These are phyloP conservation scores for Candida neerlandica DNA, from an alignment of 1,139 yeast species.

Conservation along the genomic window DNA sequence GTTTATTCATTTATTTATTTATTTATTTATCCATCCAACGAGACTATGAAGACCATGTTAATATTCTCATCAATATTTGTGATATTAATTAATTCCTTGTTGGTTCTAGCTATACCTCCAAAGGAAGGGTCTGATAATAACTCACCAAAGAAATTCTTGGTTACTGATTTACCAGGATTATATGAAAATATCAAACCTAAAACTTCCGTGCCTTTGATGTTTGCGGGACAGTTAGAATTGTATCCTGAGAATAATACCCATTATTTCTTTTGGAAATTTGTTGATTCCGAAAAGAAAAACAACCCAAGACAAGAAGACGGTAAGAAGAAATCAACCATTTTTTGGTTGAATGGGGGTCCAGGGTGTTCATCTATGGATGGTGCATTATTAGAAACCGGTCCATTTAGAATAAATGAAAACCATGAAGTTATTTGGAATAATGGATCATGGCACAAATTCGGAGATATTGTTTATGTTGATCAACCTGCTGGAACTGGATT, in stretches of 20 bases:
- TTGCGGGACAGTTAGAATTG: constrained; percentile 69
- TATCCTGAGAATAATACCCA: constrained; percentile 57
- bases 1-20: background rate
- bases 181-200: constrained; percentile 28
- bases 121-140: constrained; percentile 17
- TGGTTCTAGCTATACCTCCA: constrained; percentile 24
- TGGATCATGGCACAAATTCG: constrained; percentile 86
- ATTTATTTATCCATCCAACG: background rate
- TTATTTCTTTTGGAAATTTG: constrained; percentile 81
- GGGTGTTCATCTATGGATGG: constrained; percentile 99
- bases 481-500: constrained; percentile 97
- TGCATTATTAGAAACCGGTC: constrained; percentile 91
- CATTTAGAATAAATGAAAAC: constrained; percentile 61
- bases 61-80: background rate
- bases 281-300: constrained; percentile 33
- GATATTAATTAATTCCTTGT: background rate
- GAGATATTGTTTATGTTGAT: constrained; percentile 83
- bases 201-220: constrained; percentile 54
- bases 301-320: constrained; percentile 35
- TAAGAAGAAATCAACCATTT: constrained; percentile 25
- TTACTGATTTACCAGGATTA: constrained; percentile 46
- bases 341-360: constrained; percentile 97
- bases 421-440: constrained; percentile 54
- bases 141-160: constrained; percentile 32
- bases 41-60: background rate